Evolutionary conservation across 1,284 basidiomycete genomes (phyloP), one percentile per base, ranked within the genome.

Genomic region (Cryptococcus floricola): DNA sequence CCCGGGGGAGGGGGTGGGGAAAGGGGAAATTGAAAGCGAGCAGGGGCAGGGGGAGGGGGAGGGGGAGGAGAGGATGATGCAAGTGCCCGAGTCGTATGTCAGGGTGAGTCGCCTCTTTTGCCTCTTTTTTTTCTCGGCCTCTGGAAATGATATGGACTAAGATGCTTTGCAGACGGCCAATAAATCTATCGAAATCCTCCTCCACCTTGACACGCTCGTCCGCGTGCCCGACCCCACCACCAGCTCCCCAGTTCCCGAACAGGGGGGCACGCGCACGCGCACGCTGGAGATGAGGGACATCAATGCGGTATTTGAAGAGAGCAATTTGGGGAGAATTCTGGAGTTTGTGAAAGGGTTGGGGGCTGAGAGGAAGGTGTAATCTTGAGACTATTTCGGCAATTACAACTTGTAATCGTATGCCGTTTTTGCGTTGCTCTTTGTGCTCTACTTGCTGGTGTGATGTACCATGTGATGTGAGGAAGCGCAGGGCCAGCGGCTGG

Each of bases 31-130:
- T 37, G 42, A 16, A 50, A 48, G 52, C 41, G 39, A 16, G 47
- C 34, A 34, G 49, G 8, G 42, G 52, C 27, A 27, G 41, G 10
- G 18, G 48, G 1, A 44, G 41, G 25, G 38, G 28, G 23, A 18
- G 50, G 34, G 18, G 43, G 28, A 31, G 38, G 19, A 18, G 28
- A 39, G 23, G 38, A 38, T 25, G 27, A 31, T 41, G 28, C n/a
- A 52, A 18, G 16, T 55, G 37, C 39, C 57, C 37, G 57, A 54
- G 5, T 28, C 52, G 13, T 51, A 51, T 47, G 94, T 66, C 89
- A 92, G 83, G 91, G 91, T 88, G 55, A 62, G 84, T 77, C 23
- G 5, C 2, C 10, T 31, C 1, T 10, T 10, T 10, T 10, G 31
- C 10, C 44, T 16, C 14, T n/a, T 13, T n/a, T 16, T 13, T 31